A percentile compares a stretch with the other conserved stretches of the same genome.
phyloP scores from a whole-genome alignment of 805 yeast genomes.

The Candida ortonii region DNA sequence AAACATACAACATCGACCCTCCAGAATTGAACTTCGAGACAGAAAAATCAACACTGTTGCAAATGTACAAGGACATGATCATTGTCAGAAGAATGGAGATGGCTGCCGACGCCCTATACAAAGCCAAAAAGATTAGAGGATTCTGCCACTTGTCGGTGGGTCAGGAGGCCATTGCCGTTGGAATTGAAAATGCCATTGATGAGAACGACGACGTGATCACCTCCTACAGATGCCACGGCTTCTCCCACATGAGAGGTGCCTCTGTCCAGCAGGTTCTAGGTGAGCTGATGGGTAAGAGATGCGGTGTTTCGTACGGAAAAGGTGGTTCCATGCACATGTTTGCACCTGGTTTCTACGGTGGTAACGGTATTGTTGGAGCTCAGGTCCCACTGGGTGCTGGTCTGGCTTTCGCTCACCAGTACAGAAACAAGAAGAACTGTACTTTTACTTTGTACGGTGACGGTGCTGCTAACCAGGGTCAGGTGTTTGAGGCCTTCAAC shows the following conservation, averaged over 20 bases:
- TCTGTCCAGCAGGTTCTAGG: conserved; percentile 87
- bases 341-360: conserved; percentile 94
- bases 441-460: conserved; percentile 94
- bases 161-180: conserved; percentile 98
- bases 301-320: conserved; percentile 94
- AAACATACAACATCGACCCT: conserved; percentile 72
- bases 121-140: conserved; percentile 98
- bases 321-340: conserved; percentile 99
- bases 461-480: conserved; percentile 99
- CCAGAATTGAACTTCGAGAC: conserved; percentile 76
- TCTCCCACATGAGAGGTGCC: conserved; percentile 95
- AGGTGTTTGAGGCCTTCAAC: conserved; percentile 95
- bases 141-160: conserved; percentile 98
- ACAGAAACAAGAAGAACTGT: conserved; percentile 73
- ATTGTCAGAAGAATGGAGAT: conserved; percentile 95
- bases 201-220: conserved; percentile 87
- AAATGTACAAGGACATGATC: conserved; percentile 97
- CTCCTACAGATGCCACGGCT: conserved; percentile 98
- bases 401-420: conserved; percentile 96
- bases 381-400: conserved; percentile 99
- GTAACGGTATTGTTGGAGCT: conserved; percentile 99
- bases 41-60: conserved; percentile 72
- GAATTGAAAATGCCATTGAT: conserved; percentile 92
- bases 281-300: conserved; percentile 94
- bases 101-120: conserved; percentile 97